Conservation (phyloP, 176 grass and related monocot species). For the Bolboschoenus planiculmis region DNA sequence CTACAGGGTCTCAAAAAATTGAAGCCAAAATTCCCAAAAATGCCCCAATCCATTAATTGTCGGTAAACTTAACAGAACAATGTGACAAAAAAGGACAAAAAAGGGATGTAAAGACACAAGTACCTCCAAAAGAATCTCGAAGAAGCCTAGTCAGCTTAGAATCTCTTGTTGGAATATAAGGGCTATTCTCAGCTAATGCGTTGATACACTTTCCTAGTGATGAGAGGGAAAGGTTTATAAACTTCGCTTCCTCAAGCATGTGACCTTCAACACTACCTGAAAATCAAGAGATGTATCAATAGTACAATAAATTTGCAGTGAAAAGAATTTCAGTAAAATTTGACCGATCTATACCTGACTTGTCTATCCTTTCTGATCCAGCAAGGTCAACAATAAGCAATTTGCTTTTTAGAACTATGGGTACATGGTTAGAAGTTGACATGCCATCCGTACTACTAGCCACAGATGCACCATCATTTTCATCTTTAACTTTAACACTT, state of each 20-base stretch:
- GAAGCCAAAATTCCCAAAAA: background rate
- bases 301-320: slow-evolving; percentile 7
- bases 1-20: background rate
- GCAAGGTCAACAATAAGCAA: slow-evolving; percentile 96
- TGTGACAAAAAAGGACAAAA: background rate
- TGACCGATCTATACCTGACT: slow-evolving; percentile 49
- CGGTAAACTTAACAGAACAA: background rate
- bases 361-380: slow-evolving; percentile 91
- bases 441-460: slow-evolving; percentile 21
- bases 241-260: slow-evolving; percentile 97
- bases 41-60: too few relatives aligned
- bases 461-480: slow-evolving; percentile 25
- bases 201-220: slow-evolving; percentile 98
- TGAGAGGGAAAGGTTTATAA: slow-evolving; percentile 91
- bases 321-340: background rate
- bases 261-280: slow-evolving; percentile 84
- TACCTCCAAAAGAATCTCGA: slow-evolving; percentile 99
- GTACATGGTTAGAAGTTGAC: slow-evolving; percentile 33
- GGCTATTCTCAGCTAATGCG: slow-evolving; percentile 84
- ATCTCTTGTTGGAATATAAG: slow-evolving; percentile 88
- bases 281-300: slow-evolving; percentile 10
- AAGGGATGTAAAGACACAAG: background rate
- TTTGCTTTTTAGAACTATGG: slow-evolving; percentile 80
- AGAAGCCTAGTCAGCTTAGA: slow-evolving; percentile 96
- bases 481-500: slow-evolving; percentile 54